Conservation (phyloP, 371 early-diverging fungal species). For the Conidiobolus incongruus region DNA sequence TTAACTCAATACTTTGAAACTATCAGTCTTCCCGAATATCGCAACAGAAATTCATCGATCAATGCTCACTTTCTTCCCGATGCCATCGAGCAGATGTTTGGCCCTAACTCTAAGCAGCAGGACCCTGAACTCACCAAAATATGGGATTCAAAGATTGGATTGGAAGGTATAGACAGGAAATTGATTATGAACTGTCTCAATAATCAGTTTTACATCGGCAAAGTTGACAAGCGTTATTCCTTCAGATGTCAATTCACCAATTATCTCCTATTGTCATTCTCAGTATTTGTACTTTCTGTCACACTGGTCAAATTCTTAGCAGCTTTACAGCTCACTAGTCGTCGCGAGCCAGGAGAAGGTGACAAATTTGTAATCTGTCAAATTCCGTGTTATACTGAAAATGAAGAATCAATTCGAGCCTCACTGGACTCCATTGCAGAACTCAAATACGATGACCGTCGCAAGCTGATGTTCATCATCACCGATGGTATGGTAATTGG, state of each 20-base stretch:
- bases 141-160: constrained; percentile 16
- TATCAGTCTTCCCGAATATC: neutral
- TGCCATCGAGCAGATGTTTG: neutral
- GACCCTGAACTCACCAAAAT: constrained; percentile 27
- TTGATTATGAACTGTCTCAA: constrained; percentile 37
- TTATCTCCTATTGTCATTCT: constrained; percentile 54
- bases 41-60: neutral
- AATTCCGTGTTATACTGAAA: constrained; percentile 69
- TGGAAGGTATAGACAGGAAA: constrained; percentile 10
- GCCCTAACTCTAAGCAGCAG: neutral
- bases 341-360: constrained; percentile 50
- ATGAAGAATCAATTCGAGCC: constrained; percentile 38
- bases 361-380: constrained; percentile 87
- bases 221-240: constrained; percentile 58
- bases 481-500: constrained; percentile 77
- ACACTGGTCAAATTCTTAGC: constrained; percentile 82
- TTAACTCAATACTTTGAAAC: constrained; percentile 34
- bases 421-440: constrained; percentile 46
- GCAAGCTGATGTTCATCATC: constrained; percentile 56
- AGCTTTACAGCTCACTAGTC: constrained; percentile 60
- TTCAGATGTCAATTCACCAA: constrained; percentile 69
- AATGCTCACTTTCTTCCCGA: neutral
- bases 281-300: constrained; percentile 51
- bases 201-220: constrained; percentile 67
- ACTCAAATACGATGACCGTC: constrained; percentile 37